Conservation (phyloP, 2,329 filamentous ascomycete species). For the Metarhizium rileyi region DNA sequence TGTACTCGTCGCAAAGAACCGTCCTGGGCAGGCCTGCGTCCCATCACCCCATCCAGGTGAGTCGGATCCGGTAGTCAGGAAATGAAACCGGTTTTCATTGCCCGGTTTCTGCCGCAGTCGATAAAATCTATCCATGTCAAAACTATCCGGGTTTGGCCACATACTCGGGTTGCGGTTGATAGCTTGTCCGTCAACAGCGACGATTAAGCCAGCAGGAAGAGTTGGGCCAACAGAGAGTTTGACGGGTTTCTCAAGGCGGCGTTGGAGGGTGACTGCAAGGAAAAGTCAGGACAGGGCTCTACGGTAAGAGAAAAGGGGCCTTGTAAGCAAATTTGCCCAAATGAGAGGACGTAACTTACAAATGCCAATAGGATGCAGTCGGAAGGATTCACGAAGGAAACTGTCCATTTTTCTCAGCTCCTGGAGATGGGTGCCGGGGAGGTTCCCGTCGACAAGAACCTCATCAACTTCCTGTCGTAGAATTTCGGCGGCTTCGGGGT, state of each 20-base stretch:
- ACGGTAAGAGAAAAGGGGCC: too few species aligned
- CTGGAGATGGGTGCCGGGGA: conserved; percentile 11
- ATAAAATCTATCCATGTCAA: conserved; percentile 13
- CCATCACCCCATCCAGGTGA: conserved; percentile 16
- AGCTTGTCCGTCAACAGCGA: conserved; percentile 14
- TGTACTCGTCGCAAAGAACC: conserved; percentile 14
- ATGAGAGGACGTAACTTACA: conserved; percentile 11
- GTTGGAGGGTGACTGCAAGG: conserved; percentile 6
- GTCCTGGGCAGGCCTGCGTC: conserved; percentile 15
- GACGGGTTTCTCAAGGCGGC: conserved; percentile 4
- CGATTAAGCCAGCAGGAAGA: conserved; percentile 13
- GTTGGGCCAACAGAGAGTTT: conserved; percentile 14
- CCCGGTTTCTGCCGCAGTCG: conserved; percentile 10
- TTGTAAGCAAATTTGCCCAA: neutral
- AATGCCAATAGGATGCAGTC: too few species aligned
- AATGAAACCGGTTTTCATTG: conserved; percentile 12
- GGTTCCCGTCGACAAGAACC: conserved; percentile 15
- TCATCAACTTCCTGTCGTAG: conserved; percentile 34
- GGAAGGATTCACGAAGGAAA: conserved; percentile 12
- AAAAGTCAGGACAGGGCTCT: neutral
- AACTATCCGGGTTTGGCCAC: conserved; percentile 12
- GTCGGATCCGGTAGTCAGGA: conserved; percentile 11
- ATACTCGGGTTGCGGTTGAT: conserved; percentile 11
- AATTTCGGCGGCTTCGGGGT: conserved; percentile 32
- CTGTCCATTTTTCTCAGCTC: conserved; percentile 15